Evolutionary conservation across 192 early-diverging fungal genomes (phyloP), one percentile per base, ranked within the genome.

Genomic region (Powellomyces hirtus): DNA sequence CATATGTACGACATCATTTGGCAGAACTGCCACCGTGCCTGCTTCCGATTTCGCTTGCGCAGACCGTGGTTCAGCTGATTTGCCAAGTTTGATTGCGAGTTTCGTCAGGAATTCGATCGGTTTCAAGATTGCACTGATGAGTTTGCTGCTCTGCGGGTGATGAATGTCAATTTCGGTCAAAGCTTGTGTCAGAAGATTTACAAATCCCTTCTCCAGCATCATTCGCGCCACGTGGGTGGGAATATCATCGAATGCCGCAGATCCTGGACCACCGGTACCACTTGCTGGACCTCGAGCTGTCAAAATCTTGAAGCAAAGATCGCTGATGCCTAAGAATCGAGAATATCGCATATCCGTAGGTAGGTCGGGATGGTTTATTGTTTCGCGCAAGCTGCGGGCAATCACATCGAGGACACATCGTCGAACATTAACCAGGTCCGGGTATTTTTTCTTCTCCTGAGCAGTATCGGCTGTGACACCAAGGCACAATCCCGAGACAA

Each of bases 71-170:
- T 65, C 64, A 18, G 38, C 51, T 2, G 45, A 31, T 85, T 81
- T 88, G 37, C 91, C 91, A 42, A 95, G 81, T 72, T 89, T 92
- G 57, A 94, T 90, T 16, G 97, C 94, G 3, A 91, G 68, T 69
- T 94, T 92, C 14, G 95, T 89, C 62, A 99, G 78, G 30, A 86
- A 84, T 72, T 97, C 95, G 40, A 98, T 81, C 5, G 95, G 97
- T 46, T 91, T 91, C 51, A 98, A 63, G 57, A 99, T 80, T 4
- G 89, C 72, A 29, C 77, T 87, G 13, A 96, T 84, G 30, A 97
- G 82, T 16, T 79, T 76, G 45, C 85, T 89, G 31, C 91, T 84
- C 40, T 85, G 79, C 7, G 97, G 97, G 68, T 97, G 93, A 70
- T 95, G 92, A 34, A 94, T 76, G 70, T 99, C 95, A 36, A 99